Base-by-base conservation (phyloP, 441 rosid species). In the Adansonia gregorii region DNA sequence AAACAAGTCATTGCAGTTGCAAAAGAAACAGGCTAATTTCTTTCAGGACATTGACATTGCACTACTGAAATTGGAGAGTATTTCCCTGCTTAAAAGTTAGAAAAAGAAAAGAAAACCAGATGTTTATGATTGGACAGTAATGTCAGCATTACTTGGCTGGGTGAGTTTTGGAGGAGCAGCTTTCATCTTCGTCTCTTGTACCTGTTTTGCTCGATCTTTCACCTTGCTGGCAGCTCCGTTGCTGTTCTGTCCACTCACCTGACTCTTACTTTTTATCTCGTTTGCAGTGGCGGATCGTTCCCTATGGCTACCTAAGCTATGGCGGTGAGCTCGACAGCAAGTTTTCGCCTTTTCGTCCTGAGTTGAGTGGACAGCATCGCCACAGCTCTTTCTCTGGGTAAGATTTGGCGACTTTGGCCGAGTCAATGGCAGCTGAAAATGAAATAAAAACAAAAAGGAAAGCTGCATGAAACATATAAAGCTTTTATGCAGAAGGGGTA, bases 381-480 rank as follows among this genome's bases (percentile, higher is more conserved):
- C 56, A 0, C 67, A 55, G 74, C 79, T 76, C 74, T 48, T 76
- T 67, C 79, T 58, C 56, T 74, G 74, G 5, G 43, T 55, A 31
- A 76, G 79, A 12, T 76, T 76, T 58, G 79, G 79, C 24, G 79
- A 76, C 74, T 76, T 68, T 61, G 79, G 79, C 67, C 79, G 74
- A 76, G 79, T 76, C 74, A 76, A 31, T 68, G 79, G 79, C 67
- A 68, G 60, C 79, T 76, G 74, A 52, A 24, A 67, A 76, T n/a
- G 51, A 67, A 68, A 60, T 17, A 46, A 80, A 67, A 65, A 51
- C 11, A n/a, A 52, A 10, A 46, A 48, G 15, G 39, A 51, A 54
- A 15, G 61, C 43, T 64, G 66, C 71, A 17, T 1, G 41, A 9
- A 31, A 9, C 27, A 3, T 15, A 27, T 67, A 71, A 71, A 52